phyloP scores from a whole-genome alignment of 441 rosid genomes.

The Jatropha multifida region DNA sequence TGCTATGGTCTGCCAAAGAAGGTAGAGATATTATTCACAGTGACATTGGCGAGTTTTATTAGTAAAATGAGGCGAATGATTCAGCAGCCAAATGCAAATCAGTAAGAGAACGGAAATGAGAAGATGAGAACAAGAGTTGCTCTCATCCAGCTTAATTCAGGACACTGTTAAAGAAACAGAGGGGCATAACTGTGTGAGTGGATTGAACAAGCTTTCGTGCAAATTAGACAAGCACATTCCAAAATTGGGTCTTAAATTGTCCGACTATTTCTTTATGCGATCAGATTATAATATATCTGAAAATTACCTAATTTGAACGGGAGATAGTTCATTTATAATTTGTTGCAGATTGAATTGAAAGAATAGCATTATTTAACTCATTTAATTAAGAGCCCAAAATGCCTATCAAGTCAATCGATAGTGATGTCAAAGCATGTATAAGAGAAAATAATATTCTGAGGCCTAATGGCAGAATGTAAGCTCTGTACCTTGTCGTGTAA shows the following conservation, averaged over 20 bases:
- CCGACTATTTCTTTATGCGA: too few species aligned
- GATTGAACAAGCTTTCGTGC: not conserved
- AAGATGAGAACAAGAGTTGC: not conserved
- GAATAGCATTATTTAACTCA: too few species aligned
- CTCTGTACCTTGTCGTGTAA: slow-evolving; percentile 60
- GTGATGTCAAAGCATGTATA: not conserved
- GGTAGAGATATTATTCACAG: not conserved
- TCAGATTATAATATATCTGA: too few species aligned
- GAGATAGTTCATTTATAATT: too few species aligned
- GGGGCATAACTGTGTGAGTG: not conserved
- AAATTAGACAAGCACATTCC: not conserved
- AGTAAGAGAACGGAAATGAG: not conserved
- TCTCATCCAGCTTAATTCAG: not conserved
- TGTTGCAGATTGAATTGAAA: too few species aligned
- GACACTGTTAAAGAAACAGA: not conserved
- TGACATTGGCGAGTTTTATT: too few species aligned
- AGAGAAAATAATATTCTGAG: not conserved
- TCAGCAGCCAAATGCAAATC: too few species aligned
- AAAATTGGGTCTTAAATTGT: not conserved
- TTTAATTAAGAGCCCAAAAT: too few species aligned
- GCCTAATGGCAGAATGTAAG: slow-evolving; percentile 7
- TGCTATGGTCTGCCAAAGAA: slow-evolving; percentile 66
- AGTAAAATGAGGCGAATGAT: too few species aligned
- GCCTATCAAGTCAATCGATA: not conserved
- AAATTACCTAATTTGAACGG: too few species aligned